Base-by-base conservation (phyloP, 1,139 yeast genomes). In the Spathaspora sp. region DNA sequence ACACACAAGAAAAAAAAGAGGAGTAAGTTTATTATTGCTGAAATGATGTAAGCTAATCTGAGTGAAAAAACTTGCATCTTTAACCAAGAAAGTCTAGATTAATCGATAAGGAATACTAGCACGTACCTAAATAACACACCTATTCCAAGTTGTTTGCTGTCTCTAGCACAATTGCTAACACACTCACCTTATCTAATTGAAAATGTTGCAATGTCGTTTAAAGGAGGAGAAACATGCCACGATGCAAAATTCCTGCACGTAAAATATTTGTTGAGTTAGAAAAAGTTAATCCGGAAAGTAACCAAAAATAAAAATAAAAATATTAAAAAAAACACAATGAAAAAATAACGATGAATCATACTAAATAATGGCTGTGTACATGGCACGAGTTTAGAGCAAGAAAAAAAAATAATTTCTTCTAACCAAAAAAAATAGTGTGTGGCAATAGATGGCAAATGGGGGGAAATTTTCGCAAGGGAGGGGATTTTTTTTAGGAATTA, bases 181-280 rank as follows among this genome's bases (percentile, higher is more conserved):
- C 13, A 7, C 31, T 27, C 31, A 13, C 27, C 8, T 10, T n/a
- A 2, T 27, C 13, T 29, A 17, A 5, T 29, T 29, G 13, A 29
- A 20, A 20, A 4, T n/a, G n/a, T 20, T 29, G 18, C 10, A 11
- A 13, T 17, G 16, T 34, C 38, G 38, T 34, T 34, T 34, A 34
- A 34, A 16, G 16, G 24, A 34, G 38, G 38, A 34, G 38, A n/a
- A 34, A 17, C 18, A 33, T n/a, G n/a, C 23, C 16, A 13, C 16
- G 10, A 15, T 31, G 16, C 6, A 4, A 2, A 10, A 6, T 17
- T 34, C 38, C 23, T 34, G 38, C 24, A 34, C n/a, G 4, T 34
- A 34, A 34, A 34, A 34, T 17, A 34, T 5, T n/a, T 34, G 38
- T 34, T 34, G 38, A 34, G 38, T 9, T 17, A 34, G n/a, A n/a